These are phyloP conservation scores for Chlorella ohadii DNA, from an alignment of 139 green algal genomes.

Conservation along the genomic window DNA sequence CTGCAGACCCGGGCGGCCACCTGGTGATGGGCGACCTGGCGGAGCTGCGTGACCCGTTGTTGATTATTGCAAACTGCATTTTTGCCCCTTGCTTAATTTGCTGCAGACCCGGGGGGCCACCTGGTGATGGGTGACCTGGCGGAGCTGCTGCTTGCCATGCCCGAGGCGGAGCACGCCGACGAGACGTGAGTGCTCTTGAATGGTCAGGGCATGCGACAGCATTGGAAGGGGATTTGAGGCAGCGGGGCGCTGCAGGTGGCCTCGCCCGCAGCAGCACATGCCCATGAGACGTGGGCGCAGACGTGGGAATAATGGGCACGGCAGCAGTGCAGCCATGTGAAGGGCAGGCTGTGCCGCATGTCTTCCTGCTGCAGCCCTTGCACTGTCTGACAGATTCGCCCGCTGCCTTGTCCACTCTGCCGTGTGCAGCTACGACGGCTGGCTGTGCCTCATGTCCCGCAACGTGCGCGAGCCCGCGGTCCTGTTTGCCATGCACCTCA, in stretches of 20 bases:
- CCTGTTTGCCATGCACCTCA: conserved; percentile 27
- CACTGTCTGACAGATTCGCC: no score
- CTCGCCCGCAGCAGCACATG: conserved; percentile 22
- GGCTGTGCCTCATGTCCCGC: conserved; percentile 15
- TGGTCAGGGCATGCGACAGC: background rate
- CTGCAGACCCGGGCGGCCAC: conserved; percentile 22
- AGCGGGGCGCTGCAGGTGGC: conserved; percentile 31
- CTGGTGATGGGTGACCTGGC: conserved; percentile 31
- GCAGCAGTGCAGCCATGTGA: no score
- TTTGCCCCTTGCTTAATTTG: no score
- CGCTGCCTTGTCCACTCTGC: no score
- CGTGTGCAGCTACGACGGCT: conserved; percentile 29
- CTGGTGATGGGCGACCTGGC: conserved; percentile 29
- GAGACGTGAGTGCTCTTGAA: background rate
- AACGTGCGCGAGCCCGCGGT: conserved; percentile 31
- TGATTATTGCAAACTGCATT: background rate
- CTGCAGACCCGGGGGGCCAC: conserved; percentile 20
- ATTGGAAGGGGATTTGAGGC: no score
- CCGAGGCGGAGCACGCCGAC: conserved; percentile 1
- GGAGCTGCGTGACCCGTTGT: conserved; percentile 25
- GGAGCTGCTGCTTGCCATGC: conserved; percentile 44
- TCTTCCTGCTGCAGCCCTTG: no score
- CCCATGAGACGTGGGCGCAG: background rate
- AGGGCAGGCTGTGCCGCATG: conserved; percentile 23
- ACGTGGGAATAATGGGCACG: no score